Evolutionary conservation across 192 early-diverging fungal species (phyloP).

Genomic region (Endogone sp.): DNA sequence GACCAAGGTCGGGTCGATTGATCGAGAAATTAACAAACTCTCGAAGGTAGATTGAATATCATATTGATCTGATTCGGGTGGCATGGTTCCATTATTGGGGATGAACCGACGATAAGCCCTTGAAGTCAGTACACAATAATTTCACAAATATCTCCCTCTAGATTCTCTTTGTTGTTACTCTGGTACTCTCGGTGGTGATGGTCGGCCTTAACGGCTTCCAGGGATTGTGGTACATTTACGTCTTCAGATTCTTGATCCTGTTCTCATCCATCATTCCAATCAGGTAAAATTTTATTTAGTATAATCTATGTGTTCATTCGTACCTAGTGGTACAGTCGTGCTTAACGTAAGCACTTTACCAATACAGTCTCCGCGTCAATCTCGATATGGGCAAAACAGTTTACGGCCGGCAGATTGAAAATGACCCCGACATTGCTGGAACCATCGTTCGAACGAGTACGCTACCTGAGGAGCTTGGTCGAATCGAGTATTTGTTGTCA

Average conservation of each 20-base stretch:
- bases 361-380: constrained; percentile 81
- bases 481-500: constrained; percentile 88
- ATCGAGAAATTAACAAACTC: constrained; percentile 86
- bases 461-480: constrained; percentile 93
- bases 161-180: constrained; percentile 85
- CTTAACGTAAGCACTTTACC: too few species aligned
- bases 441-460: constrained; percentile 92
- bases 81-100: too few species aligned
- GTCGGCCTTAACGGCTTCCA: constrained; percentile 87
- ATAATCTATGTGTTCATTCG: too few species aligned
- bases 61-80: too few species aligned
- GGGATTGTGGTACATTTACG: constrained; percentile 87
- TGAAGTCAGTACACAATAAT: neutral
- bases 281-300: constrained; percentile 33
- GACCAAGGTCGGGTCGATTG: constrained; percentile 88
- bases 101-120: neutral
- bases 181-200: constrained; percentile 79
- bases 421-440: constrained; percentile 75
- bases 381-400: constrained; percentile 96
- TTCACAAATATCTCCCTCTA: constrained; percentile 12
- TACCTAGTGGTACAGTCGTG: too few species aligned
- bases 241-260: constrained; percentile 92
- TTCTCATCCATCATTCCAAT: constrained; percentile 97
- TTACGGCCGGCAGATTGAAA: constrained; percentile 87
- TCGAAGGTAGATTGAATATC: constrained; percentile 60